These are phyloP conservation scores for Aspergillus udagawae DNA, from an alignment of 2,329 filamentous ascomycete species.

Conservation along the genomic window DNA sequence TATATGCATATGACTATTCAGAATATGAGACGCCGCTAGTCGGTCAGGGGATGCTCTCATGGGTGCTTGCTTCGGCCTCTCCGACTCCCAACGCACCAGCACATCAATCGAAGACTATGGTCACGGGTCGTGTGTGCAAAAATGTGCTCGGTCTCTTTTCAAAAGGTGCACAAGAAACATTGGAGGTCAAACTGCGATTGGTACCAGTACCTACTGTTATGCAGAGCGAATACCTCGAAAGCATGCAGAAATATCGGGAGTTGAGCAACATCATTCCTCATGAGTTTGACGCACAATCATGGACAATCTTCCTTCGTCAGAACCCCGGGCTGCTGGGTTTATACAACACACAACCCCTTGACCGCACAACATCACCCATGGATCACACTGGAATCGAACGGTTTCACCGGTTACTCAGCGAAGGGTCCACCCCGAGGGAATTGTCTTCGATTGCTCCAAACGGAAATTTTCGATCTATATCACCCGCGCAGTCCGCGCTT, in stretches of 20 bases:
- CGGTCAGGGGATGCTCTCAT: slow-evolving; percentile 91
- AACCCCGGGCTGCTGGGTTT: slow-evolving; percentile 51
- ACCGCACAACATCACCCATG: slow-evolving; percentile 30
- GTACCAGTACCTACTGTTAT: slow-evolving; percentile 67
- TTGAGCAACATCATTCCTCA: slow-evolving; percentile 55
- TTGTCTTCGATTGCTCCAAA: slow-evolving; percentile 26
- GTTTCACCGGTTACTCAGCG: slow-evolving; percentile 43
- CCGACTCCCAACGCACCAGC: slow-evolving; percentile 51
- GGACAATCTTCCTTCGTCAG: slow-evolving; percentile 71
- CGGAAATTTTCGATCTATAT: slow-evolving; percentile 33
- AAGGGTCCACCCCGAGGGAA: slow-evolving; percentile 42
- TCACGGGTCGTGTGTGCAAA: slow-evolving; percentile 86
- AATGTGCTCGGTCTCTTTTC: slow-evolving; percentile 81
- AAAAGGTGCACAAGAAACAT: slow-evolving; percentile 73
- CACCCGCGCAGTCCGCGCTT: slow-evolving; percentile 34
- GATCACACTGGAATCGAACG: slow-evolving; percentile 42
- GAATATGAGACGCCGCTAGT: slow-evolving; percentile 91
- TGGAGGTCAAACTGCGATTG: slow-evolving; percentile 89
- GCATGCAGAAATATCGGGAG: slow-evolving; percentile 58
- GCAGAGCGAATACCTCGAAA: slow-evolving; percentile 58
- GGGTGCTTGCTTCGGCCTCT: slow-evolving; percentile 64
- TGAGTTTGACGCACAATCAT: slow-evolving; percentile 68
- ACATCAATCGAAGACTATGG: slow-evolving; percentile 60
- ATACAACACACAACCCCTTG: slow-evolving; percentile 21
- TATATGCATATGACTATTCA: slow-evolving; percentile 95